These are phyloP conservation scores for Agaricus sinodeliciosus DNA, from an alignment of 768 basidiomycete species.

Conservation along the genomic window DNA sequence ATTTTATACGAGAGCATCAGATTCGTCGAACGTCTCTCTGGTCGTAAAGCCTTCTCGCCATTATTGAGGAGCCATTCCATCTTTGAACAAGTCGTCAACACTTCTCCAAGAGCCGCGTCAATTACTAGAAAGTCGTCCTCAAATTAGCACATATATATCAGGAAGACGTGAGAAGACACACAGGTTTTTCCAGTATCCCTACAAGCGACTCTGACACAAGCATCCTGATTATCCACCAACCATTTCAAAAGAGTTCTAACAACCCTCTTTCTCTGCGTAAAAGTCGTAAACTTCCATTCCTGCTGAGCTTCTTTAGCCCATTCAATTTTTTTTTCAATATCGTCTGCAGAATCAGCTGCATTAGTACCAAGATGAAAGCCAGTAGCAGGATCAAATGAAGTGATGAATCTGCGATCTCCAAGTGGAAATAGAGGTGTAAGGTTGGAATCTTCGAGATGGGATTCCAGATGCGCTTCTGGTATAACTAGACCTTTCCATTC, in stretches of 20 bases:
- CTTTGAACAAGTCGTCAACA: slow-evolving; percentile 91
- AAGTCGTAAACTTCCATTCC: slow-evolving; percentile 69
- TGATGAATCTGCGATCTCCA: slow-evolving; percentile 63
- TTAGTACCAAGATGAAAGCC: slow-evolving; percentile 74
- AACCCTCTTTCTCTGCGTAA: slow-evolving; percentile 74
- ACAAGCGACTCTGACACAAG: slow-evolving; percentile 81
- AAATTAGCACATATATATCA: neutral
- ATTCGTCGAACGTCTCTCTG: slow-evolving; percentile 63
- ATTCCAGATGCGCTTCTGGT: slow-evolving; percentile 50
- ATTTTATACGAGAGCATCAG: slow-evolving; percentile 71
- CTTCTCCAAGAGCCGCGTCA: slow-evolving; percentile 92
- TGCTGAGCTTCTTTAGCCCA: slow-evolving; percentile 61
- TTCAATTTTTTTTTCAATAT: slow-evolving; percentile 70
- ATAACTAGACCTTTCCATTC: slow-evolving; percentile 52
- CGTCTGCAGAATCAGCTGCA: slow-evolving; percentile 64
- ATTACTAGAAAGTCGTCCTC: slow-evolving; percentile 48
- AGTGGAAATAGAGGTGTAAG: slow-evolving; percentile 45
- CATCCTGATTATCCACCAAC: slow-evolving; percentile 87
- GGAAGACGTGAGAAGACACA: slow-evolving; percentile 26
- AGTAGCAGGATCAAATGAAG: slow-evolving; percentile 89
- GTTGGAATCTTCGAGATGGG: slow-evolving; percentile 51
- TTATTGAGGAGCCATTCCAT: slow-evolving; percentile 87
- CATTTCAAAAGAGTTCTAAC: slow-evolving; percentile 85
- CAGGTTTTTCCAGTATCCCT: slow-evolving; percentile 95
- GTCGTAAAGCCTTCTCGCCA: slow-evolving; percentile 71